Evolutionary conservation across 192 early-diverging fungal genomes (phyloP).

Genomic region (Geranomyces variabilis): DNA sequence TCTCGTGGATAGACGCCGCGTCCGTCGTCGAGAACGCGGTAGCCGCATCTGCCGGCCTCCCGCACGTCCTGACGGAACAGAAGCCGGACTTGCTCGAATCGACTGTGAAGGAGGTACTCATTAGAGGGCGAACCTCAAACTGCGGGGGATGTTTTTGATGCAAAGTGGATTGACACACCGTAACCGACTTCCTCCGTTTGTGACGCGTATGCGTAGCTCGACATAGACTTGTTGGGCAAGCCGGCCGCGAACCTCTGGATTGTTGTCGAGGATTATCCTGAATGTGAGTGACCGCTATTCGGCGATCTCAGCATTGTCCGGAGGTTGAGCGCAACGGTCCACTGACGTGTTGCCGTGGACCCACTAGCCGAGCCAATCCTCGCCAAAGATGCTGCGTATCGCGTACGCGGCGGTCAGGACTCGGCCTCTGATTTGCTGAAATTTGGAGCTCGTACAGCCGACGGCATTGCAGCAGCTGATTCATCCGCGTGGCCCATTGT

Average conservation of each 20-base stretch:
- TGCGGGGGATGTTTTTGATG: too few species aligned
- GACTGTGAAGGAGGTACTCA: constrained; percentile 4
- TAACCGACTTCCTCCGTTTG: too few species aligned
- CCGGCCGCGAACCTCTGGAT: constrained; percentile 18
- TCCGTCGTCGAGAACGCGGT: constrained; percentile 15
- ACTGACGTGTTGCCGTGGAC: not conserved
- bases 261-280: constrained; percentile 18
- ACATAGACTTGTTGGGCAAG: constrained; percentile 1
- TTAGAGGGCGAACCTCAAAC: too few species aligned
- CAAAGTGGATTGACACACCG: too few species aligned
- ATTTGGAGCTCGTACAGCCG: constrained; percentile 17
- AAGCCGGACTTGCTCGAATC: not conserved
- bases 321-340: not conserved
- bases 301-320: not conserved
- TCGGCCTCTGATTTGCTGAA: constrained; percentile 5
- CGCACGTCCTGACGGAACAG: not conserved
- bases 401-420: not conserved
- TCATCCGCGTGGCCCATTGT: constrained; percentile 12
- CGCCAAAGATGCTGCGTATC: not conserved
- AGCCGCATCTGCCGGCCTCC: constrained; percentile 12
- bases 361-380: not conserved
- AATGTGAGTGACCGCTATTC: not conserved
- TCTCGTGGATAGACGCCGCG: constrained; percentile 9
- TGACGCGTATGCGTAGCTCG: not conserved
- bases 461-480: not conserved